Evolutionary conservation across 352 stramenopile genomes (phyloP).

Genomic region (Phytophthora ohioensis): DNA sequence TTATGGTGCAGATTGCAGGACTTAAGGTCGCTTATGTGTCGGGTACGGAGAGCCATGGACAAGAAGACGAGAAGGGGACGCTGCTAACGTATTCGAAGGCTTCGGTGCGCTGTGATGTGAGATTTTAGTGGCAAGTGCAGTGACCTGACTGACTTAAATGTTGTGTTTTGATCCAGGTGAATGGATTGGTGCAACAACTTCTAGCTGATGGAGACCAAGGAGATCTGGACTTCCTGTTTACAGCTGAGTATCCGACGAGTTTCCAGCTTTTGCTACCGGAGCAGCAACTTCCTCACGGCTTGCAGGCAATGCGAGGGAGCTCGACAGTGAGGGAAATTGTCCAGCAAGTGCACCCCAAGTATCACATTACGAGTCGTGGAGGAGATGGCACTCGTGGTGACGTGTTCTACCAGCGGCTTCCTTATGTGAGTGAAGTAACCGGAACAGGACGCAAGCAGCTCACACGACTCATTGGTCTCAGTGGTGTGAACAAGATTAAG

Average conservation of each 20-base stretch:
- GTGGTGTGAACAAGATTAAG: conserved; percentile 61
- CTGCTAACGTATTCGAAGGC: conserved; percentile 44
- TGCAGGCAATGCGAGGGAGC: conserved; percentile 52
- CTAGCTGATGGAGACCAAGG: conserved; percentile 27
- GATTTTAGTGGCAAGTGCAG: background rate
- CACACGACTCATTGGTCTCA: conserved; percentile 78
- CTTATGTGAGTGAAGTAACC: conserved; percentile 73
- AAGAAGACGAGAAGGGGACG: conserved; percentile 39
- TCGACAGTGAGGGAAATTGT: conserved; percentile 41
- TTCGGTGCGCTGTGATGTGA: conserved; percentile 23
- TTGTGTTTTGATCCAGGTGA: conserved; percentile 15
- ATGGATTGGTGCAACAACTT: conserved; percentile 33
- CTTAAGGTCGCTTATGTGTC: conserved; percentile 56
- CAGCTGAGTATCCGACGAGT: conserved; percentile 52
- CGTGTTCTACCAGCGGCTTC: conserved; percentile 83
- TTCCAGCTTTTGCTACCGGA: conserved; percentile 68
- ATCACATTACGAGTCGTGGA: conserved; percentile 73
- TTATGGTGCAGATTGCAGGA: conserved; percentile 42
- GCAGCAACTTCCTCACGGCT: conserved; percentile 60
- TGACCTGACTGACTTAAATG: background rate
- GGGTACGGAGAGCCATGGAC: conserved; percentile 33
- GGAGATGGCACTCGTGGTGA: conserved; percentile 42
- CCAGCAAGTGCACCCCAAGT: conserved; percentile 65
- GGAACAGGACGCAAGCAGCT: conserved; percentile 62
- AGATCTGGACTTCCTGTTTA: conserved; percentile 77